Base-by-base conservation (phyloP, 1,284 basidiomycete species). In the Leccinum colubrinum region DNA sequence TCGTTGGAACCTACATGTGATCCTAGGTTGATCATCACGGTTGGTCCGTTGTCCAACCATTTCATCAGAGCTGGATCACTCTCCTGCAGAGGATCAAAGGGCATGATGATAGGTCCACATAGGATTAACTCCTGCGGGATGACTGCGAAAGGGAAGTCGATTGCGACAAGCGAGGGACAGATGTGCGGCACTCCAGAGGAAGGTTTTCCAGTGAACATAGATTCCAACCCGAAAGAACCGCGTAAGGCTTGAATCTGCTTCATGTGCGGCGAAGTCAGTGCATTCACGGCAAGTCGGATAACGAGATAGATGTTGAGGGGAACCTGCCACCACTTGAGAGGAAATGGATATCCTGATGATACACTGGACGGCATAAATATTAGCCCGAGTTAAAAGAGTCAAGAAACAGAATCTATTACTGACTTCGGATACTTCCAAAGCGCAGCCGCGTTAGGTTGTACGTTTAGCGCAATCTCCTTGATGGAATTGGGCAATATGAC, bases 311-410 rank as follows among this genome's bases (percentile, higher is more conserved):
- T 20, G 27, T 64, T 66, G 53, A 66, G 15, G 2, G 46, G 61
- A 25, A 66, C 43, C 35, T 64, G 64, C 63, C 63, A 64, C 63
- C 64, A 63, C 14, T 63, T 50, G 8, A 64, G 61, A 46, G 63
- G 63, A 11, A 39, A 63, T 9, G 55, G 3, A 22, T 46, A 63
- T 8, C 52, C 63, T 2, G 63, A 64, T 3, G 54, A 48, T 1
- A 39, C 0, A 1, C 63, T 64, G 14, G 17, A 11, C 8, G n/a
- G 35, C 17, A 20, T 8, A 41, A 1, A 7, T 22, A 17, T 64
- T 1, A 64, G 35, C n/a, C 50, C 50, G 50, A 11, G 20, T 20
- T 20, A 20, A 20, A 15, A 22, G 3, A 11, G 25, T 30, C 27
- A 9, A 6, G 51, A 30, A 53, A n/a, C 1, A 37, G 3, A 33